These are phyloP conservation scores for Xylaria multiplex DNA, from an alignment of 2,329 filamentous ascomycete species.

Conservation along the genomic window DNA sequence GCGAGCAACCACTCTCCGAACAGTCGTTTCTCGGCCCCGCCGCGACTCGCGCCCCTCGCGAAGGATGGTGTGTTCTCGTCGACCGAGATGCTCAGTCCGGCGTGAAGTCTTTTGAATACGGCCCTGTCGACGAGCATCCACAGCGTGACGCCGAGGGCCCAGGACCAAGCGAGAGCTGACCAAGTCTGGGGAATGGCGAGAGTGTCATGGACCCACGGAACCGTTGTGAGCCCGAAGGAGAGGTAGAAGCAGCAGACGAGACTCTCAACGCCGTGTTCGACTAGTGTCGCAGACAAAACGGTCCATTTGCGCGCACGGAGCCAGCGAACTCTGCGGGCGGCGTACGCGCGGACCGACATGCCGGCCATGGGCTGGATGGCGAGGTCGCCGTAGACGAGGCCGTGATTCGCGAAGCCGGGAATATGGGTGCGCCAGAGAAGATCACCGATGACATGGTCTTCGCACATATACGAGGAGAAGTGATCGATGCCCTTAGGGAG, in stretches of 20 bases:
- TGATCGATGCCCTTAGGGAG: constrained; percentile 80
- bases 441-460: constrained; percentile 96
- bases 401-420: constrained; percentile 79
- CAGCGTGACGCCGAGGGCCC: constrained; percentile 68
- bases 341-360: constrained; percentile 81
- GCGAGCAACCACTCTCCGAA: constrained; percentile 79
- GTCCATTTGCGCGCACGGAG: constrained; percentile 94
- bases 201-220: constrained; percentile 68
- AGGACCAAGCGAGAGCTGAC: constrained; percentile 71
- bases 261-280: constrained; percentile 92
- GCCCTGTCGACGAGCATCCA: constrained; percentile 84
- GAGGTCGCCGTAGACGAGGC: constrained; percentile 83
- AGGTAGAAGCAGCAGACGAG: constrained; percentile 85
- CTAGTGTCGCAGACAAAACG: constrained; percentile 85
- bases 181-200: constrained; percentile 72
- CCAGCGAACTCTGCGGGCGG: constrained; percentile 86
- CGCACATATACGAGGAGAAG: constrained; percentile 96
- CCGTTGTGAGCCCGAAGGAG: constrained; percentile 78
- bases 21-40: constrained; percentile 60
- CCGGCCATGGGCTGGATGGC: constrained; percentile 88
- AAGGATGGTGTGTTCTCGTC: constrained; percentile 81
- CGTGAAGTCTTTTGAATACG: constrained; percentile 79
- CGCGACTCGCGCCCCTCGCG: constrained; percentile 60
- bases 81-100: constrained; percentile 73
- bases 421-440: constrained; percentile 80